phyloP scores from a whole-genome alignment of 78 protist species.

The Guillardia theta region DNA sequence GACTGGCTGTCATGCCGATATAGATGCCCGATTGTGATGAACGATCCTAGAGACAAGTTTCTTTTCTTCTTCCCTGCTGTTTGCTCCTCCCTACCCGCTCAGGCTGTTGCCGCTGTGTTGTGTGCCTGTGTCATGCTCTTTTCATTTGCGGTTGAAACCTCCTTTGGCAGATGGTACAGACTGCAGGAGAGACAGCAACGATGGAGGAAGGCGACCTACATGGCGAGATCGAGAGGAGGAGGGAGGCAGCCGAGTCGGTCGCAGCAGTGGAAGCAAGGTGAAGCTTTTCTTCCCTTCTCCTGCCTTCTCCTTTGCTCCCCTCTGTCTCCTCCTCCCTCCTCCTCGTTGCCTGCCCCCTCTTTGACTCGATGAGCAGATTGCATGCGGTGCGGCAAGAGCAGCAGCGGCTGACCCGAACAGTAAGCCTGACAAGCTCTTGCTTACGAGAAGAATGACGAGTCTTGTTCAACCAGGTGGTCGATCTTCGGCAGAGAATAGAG shows the following conservation, averaged over 20 bases:
- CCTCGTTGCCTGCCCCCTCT: neutral
- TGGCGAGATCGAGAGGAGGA: neutral
- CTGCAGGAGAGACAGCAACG: neutral
- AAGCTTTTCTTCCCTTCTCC: neutral
- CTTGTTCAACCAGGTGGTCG: neutral
- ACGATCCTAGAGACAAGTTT: too few species aligned
- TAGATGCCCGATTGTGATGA: too few species aligned
- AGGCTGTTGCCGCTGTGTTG: neutral
- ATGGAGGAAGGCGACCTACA: neutral
- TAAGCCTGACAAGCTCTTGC: too few species aligned
- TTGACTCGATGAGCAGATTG: neutral
- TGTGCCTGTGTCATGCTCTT: too few species aligned
- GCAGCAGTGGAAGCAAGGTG: constrained; percentile 18
- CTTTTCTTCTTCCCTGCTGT: too few species aligned
- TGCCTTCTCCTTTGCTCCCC: neutral
- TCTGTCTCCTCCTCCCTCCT: neutral
- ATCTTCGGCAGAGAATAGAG: neutral
- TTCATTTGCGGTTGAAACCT: too few species aligned
- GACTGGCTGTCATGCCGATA: too few species aligned
- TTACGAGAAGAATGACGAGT: too few species aligned
- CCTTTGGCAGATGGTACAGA: too few species aligned
- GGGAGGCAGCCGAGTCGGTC: neutral
- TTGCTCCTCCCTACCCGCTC: too few species aligned
- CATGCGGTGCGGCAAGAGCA: constrained; percentile 12
- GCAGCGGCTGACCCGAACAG: neutral